Conservation (phyloP, 345 rosid genomes). For the Acer saccharum region DNA sequence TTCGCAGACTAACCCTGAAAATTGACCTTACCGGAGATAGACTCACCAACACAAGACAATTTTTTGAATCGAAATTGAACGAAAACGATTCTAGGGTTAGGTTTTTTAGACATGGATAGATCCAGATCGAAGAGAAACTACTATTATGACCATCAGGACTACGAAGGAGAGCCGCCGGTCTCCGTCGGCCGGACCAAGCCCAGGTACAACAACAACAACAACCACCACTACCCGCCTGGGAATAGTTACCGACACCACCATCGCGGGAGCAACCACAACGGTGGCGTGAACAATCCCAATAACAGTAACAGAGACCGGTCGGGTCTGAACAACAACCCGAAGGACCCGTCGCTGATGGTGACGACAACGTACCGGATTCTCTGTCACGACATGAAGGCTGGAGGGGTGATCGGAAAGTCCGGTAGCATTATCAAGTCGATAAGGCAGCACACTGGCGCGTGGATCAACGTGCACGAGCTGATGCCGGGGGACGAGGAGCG, state of each 20-base stretch:
- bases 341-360: constrained; percentile 60
- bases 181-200: constrained; percentile 62
- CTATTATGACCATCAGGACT: constrained; percentile 92
- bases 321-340: constrained; percentile 6
- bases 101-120: constrained; percentile 62
- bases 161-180: constrained; percentile 54
- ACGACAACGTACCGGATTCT: constrained; percentile 92
- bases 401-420: constrained; percentile 97
- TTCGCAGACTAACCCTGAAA: neutral
- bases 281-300: constrained; percentile 21
- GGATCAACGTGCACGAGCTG: constrained; percentile 97
- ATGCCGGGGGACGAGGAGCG: constrained; percentile 88
- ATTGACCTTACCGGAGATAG: neutral
- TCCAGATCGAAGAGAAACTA: constrained; percentile 96
- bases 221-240: constrained; percentile 45
- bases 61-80: neutral
- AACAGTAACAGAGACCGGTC: constrained; percentile 21
- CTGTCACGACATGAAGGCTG: constrained; percentile 93
- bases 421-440: constrained; percentile 92
- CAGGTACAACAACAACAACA: constrained; percentile 45
- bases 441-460: constrained; percentile 93
- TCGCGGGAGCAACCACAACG: constrained; percentile 42
- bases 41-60: no score
- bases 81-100: no score
- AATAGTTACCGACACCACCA: constrained; percentile 44